These are phyloP conservation scores for Kwoniella shandongensis DNA, from an alignment of 768 basidiomycete species.

Conservation along the genomic window DNA sequence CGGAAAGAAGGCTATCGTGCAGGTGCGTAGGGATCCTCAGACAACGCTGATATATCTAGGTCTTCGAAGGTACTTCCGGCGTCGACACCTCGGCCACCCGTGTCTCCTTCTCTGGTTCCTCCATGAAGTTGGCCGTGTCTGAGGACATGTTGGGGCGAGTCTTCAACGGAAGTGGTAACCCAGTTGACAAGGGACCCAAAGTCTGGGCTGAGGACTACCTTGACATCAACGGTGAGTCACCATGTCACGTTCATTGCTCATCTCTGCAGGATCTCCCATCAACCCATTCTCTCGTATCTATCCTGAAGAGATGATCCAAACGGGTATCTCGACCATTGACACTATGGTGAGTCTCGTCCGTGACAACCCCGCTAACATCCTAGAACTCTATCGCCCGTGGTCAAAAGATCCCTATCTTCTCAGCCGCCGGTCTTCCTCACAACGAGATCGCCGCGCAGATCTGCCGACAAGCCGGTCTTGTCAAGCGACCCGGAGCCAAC, in stretches of 20 bases:
- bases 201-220: conserved; percentile 99
- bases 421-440: conserved; percentile 93
- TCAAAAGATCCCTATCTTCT: conserved; percentile 99
- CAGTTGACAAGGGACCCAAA: conserved; percentile 97
- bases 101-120: conserved; percentile 95
- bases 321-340: conserved; percentile 88
- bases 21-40: conserved; percentile 53
- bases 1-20: conserved; percentile 98
- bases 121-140: conserved; percentile 97
- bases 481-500: conserved; percentile 77
- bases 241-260: neutral
- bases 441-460: conserved; percentile 99
- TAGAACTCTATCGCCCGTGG: conserved; percentile 92
- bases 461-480: conserved; percentile 96
- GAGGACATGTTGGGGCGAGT: conserved; percentile 99
- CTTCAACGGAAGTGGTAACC: conserved; percentile 97
- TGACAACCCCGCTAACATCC: neutral
- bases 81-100: conserved; percentile 97
- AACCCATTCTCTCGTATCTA: conserved; percentile 78
- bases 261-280: conserved; percentile 80
- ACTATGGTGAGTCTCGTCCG: conserved; percentile 42
- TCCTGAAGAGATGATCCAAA: conserved; percentile 99
- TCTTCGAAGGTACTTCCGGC: conserved; percentile 96
- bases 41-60: conserved; percentile 50
- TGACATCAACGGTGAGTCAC: conserved; percentile 89